A percentile compares a stretch with the other conserved stretches of the same genome.
Evolutionary conservation across 768 basidiomycete genomes (phyloP).

Genomic region (Lactarius hatsudake): DNA sequence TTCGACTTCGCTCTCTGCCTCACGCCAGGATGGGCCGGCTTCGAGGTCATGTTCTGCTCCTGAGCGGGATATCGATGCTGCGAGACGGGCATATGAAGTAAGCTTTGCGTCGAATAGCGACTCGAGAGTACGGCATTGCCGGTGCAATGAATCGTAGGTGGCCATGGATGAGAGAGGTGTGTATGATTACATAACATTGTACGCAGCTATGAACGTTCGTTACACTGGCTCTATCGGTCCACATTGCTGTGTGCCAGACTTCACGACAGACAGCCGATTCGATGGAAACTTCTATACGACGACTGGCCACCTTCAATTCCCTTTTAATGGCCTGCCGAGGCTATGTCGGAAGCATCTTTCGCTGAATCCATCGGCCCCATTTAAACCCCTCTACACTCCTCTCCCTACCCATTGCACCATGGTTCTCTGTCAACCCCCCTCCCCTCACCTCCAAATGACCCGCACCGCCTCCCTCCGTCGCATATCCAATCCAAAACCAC

Average conservation of each 20-base stretch:
- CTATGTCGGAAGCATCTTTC: constrained; percentile 8
- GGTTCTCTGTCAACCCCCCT: constrained; percentile 22
- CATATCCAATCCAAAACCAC: constrained; percentile 20
- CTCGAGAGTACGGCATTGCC: constrained; percentile 91
- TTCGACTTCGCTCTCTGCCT: constrained; percentile 83
- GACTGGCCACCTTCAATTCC: not conserved
- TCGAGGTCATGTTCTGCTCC: constrained; percentile 51
- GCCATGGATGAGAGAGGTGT: constrained; percentile 45
- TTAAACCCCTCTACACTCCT: constrained; percentile 8
- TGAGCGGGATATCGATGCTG: constrained; percentile 56
- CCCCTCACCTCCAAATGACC: constrained; percentile 18
- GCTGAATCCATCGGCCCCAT: constrained; percentile 1
- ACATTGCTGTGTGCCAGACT: not conserved
- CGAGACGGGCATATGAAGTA: constrained; percentile 85
- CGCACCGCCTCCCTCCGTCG: constrained; percentile 25
- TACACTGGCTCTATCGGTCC: no score
- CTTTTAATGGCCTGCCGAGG: not conserved
- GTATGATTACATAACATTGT: constrained; percentile 9
- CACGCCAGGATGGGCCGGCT: constrained; percentile 69
- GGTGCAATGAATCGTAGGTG: constrained; percentile 83
- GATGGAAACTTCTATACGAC: constrained; percentile 15
- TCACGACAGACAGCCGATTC: not conserved
- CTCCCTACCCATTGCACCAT: constrained; percentile 7
- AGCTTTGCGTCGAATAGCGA: constrained; percentile 90
- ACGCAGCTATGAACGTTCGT: not conserved